phyloP scores from a whole-genome alignment of 148 eudicot genomes.

The Spergularia marina region DNA sequence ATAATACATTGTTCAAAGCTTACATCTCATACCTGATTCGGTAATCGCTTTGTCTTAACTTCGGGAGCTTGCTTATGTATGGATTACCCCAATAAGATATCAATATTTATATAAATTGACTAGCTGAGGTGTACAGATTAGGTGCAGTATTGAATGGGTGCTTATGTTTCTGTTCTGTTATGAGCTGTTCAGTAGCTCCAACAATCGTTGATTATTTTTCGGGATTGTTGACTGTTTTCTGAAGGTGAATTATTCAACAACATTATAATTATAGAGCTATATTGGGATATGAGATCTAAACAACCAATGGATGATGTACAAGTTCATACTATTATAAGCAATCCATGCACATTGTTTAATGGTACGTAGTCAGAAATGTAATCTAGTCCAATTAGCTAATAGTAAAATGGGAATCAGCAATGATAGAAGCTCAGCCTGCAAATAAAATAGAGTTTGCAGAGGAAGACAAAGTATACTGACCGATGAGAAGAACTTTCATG shows the following conservation, averaged over 20 bases:
- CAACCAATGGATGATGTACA: slow-evolving; percentile 23
- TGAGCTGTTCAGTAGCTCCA: slow-evolving; percentile 31
- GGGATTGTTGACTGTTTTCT: slow-evolving; percentile 18
- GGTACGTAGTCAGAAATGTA: slow-evolving; percentile 24
- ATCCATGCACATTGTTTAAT: slow-evolving; percentile 24
- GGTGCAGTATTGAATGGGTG: slow-evolving; percentile 22
- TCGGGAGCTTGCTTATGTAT: slow-evolving; percentile 23
- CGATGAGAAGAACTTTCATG: slow-evolving; percentile 28
- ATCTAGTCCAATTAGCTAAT: slow-evolving; percentile 30
- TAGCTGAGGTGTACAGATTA: slow-evolving; percentile 24
- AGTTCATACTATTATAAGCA: slow-evolving; percentile 21
- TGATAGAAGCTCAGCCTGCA: slow-evolving; percentile 18
- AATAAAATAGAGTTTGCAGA: slow-evolving; percentile 17
- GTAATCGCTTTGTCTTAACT: slow-evolving; percentile 19
- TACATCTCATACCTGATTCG: slow-evolving; percentile 24
- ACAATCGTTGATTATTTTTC: slow-evolving; percentile 16
- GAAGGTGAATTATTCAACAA: slow-evolving; percentile 21
- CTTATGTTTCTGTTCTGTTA: background rate
- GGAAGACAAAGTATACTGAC: slow-evolving; percentile 30
- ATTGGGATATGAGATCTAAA: slow-evolving; percentile 27
- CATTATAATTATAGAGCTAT: background rate
- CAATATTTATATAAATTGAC: slow-evolving; percentile 1
- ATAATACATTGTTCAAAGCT: slow-evolving; percentile 14
- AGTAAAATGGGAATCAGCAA: slow-evolving; percentile 1
- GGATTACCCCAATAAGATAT: slow-evolving; percentile 20